Percentiles rank a stretch among this genome's conserved stretches.
phyloP scores from a whole-genome alignment of 2,329 filamentous ascomycete genomes.

The Didymella pomorum region DNA sequence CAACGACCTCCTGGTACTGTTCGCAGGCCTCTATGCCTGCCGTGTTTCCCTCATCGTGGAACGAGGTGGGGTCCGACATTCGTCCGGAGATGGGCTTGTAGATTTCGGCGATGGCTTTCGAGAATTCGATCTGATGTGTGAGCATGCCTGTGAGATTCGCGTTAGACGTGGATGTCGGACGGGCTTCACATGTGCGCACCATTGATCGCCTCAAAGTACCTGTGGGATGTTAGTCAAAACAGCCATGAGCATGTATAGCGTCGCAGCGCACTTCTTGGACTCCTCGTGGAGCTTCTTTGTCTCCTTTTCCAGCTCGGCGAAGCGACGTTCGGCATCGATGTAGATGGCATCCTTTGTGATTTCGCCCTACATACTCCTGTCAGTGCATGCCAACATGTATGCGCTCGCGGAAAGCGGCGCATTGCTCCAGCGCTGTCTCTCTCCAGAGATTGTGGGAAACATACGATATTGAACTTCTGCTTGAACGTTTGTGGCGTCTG shows the following conservation, averaged over 20 bases:
- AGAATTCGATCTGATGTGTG: slow-evolving; percentile 96
- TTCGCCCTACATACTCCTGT: slow-evolving; percentile 67
- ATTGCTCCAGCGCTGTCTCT: background rate
- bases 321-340: slow-evolving; percentile 90
- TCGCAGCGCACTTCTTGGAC: slow-evolving; percentile 73
- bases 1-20: slow-evolving; percentile 91
- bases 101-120: slow-evolving; percentile 91
- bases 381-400: slow-evolving; percentile 27
- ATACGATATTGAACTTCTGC: slow-evolving; percentile 83
- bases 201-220: slow-evolving; percentile 96
- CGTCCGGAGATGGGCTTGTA: slow-evolving; percentile 98
- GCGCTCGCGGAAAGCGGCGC: slow-evolving; percentile 32
- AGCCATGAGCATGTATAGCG: background rate
- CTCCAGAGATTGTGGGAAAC: slow-evolving; percentile 25
- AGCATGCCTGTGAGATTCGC: slow-evolving; percentile 74
- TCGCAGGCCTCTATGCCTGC: slow-evolving; percentile 96
- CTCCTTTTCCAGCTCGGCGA: slow-evolving; percentile 91
- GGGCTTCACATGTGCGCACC: slow-evolving; percentile 55
- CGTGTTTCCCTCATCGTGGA: slow-evolving; percentile 82
- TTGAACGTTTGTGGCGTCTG: slow-evolving; percentile 91
- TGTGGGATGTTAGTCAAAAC: slow-evolving; percentile 40
- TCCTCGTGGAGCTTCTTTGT: slow-evolving; percentile 98
- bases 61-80: slow-evolving; percentile 88
- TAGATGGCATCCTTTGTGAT: slow-evolving; percentile 95
- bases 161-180: slow-evolving; percentile 19